These are phyloP conservation scores for Phialocephala subalpina DNA, from an alignment of 2,329 filamentous ascomycete genomes.

Conservation along the genomic window DNA sequence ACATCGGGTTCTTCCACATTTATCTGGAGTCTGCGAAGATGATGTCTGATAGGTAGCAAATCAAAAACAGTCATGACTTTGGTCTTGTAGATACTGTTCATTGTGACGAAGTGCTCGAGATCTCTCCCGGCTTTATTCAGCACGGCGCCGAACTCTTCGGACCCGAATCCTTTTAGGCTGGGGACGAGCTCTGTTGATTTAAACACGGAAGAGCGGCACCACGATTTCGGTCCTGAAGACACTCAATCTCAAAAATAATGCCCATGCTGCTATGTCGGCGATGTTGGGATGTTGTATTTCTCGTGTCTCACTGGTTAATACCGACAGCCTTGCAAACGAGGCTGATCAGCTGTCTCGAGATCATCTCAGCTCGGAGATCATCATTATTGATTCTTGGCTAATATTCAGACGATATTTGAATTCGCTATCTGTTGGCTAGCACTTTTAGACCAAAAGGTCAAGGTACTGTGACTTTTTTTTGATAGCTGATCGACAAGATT, in stretches of 20 bases:
- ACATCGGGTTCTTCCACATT: constrained; percentile 3
- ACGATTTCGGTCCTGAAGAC: neutral
- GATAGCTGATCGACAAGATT: neutral
- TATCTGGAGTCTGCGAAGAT: constrained; percentile 9
- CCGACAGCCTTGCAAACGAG: neutral
- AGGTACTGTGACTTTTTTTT: too few relatives aligned
- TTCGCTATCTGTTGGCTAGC: neutral
- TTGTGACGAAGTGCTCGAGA: neutral
- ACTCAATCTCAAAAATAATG: neutral
- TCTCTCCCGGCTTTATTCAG: neutral
- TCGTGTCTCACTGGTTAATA: neutral
- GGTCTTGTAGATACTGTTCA: neutral
- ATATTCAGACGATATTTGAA: neutral
- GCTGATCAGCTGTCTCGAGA: neutral
- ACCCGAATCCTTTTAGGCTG: neutral
- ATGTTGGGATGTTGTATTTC: neutral
- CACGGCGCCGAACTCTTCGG: neutral
- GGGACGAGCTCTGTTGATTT: neutral
- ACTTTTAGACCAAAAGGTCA: too few relatives aligned
- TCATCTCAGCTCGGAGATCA: neutral
- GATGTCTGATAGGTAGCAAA: constrained; percentile 6
- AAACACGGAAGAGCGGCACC: neutral
- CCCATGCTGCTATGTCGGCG: neutral
- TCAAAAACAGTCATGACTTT: neutral
- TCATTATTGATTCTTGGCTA: neutral